These are phyloP conservation scores for Garcia nutans DNA, from an alignment of 345 rosid genomes.

Conservation along the genomic window DNA sequence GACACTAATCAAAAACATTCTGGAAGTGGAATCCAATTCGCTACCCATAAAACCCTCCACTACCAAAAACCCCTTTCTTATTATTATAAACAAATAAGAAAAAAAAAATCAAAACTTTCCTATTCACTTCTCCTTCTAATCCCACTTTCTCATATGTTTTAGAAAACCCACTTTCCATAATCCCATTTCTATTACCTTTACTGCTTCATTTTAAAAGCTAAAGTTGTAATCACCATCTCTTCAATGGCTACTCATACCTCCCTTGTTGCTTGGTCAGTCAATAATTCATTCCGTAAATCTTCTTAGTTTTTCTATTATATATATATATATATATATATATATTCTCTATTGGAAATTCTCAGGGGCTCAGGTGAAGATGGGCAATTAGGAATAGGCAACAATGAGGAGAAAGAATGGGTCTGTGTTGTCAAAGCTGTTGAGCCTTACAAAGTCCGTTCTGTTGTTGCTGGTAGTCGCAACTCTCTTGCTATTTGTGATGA, in stretches of 20 bases:
- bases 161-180: background rate
- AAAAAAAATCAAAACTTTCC: background rate
- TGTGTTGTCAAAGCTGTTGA: conserved; percentile 69
- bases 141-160: too few relatives aligned
- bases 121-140: background rate
- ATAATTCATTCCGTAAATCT: background rate
- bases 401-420: conserved; percentile 82
- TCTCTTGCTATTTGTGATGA: conserved; percentile 97
- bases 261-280: conserved; percentile 22
- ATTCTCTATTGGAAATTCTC: conserved; percentile 13
- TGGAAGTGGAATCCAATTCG: conserved; percentile 2
- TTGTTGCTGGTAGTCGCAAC: conserved; percentile 95
- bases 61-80: background rate
- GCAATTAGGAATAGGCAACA: conserved; percentile 78
- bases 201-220: background rate
- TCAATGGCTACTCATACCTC: conserved; percentile 22
- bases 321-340: too few relatives aligned
- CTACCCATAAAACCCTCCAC: background rate
- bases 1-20: background rate
- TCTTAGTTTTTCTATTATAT: too few relatives aligned
- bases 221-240: background rate
- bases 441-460: conserved; percentile 63
- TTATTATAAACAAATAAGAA: background rate
- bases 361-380: conserved; percentile 99
- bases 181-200: background rate